Conservation (phyloP, 1,139 yeast species). For the Geotrichum citri-aurantii region DNA sequence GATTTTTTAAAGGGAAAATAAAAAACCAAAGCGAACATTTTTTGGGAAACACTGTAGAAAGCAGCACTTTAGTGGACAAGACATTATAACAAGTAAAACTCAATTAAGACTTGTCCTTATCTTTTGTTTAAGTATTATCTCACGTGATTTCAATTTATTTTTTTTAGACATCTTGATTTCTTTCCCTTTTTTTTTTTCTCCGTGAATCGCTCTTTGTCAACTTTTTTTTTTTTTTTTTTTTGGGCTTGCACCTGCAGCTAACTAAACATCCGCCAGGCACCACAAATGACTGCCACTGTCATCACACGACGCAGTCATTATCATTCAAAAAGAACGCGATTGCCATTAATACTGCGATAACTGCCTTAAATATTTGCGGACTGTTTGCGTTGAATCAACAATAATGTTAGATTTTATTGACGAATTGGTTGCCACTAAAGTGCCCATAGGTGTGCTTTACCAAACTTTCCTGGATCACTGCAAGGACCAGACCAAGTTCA, state of each 20-base stretch:
- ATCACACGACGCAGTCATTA: background rate
- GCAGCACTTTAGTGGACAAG: too few relatives aligned
- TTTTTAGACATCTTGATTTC: too few relatives aligned
- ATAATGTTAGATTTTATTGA: conserved; percentile 8
- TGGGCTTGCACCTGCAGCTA: background rate
- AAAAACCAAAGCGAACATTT: too few relatives aligned
- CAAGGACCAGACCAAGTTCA: background rate
- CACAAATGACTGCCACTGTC: background rate
- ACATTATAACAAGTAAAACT: too few relatives aligned
- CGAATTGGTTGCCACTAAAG: conserved; percentile 11
- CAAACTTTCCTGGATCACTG: conserved; percentile 7
- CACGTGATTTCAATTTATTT: too few relatives aligned
- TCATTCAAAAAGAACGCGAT: background rate
- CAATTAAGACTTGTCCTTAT: too few relatives aligned
- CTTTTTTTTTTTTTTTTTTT: background rate
- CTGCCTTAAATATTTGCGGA: background rate
- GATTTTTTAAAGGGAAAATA: too few relatives aligned
- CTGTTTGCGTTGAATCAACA: background rate
- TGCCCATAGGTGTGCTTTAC: conserved; percentile 16
- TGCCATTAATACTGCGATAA: background rate
- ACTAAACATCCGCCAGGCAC: background rate
- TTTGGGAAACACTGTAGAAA: too few relatives aligned
- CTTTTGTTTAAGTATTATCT: too few relatives aligned
- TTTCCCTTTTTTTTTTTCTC: too few relatives aligned
- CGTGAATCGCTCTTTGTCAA: conserved; percentile 1